phyloP scores from a whole-genome alignment of 306 rosid genomes.

The Canavalia ensiformis region DNA sequence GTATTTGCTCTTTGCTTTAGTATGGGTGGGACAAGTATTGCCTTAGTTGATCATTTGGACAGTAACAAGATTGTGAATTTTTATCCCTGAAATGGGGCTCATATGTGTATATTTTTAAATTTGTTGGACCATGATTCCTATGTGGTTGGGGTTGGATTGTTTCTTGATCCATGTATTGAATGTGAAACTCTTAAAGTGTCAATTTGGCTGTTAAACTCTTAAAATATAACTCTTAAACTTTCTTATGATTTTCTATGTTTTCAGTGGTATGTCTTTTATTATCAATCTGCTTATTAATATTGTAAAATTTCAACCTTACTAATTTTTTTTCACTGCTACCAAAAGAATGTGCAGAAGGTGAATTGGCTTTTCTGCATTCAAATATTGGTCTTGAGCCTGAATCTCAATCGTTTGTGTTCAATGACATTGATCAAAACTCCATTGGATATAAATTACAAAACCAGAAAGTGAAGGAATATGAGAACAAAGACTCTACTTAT shows the following conservation, averaged over 20 bases:
- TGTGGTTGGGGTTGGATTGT: neutral
- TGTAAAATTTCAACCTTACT: neutral
- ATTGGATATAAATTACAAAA: conserved; percentile 53
- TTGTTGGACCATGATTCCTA: conserved; percentile 14
- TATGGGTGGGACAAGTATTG: neutral
- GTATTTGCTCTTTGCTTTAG: neutral
- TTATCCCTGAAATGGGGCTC: neutral
- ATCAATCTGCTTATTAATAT: neutral
- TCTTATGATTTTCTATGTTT: conserved; percentile 8
- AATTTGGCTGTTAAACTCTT: conserved; percentile 13
- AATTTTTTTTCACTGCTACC: conserved; percentile 40
- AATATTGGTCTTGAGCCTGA: conserved; percentile 56
- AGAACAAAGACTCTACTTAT: conserved; percentile 43
- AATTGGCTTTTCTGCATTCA: conserved; percentile 59
- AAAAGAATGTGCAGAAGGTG: conserved; percentile 70
- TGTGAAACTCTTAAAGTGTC: neutral
- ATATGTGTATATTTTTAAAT: neutral
- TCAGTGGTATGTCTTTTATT: neutral
- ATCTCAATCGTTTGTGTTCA: conserved; percentile 60
- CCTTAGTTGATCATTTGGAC: conserved; percentile 1
- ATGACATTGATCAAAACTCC: conserved; percentile 50
- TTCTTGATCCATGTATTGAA: conserved; percentile 6
- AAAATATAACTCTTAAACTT: neutral
- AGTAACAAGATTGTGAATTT: neutral
- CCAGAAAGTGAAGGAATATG: conserved; percentile 56